Conservation (phyloP, 2,329 filamentous ascomycete genomes). For the Fusarium sp. region DNA sequence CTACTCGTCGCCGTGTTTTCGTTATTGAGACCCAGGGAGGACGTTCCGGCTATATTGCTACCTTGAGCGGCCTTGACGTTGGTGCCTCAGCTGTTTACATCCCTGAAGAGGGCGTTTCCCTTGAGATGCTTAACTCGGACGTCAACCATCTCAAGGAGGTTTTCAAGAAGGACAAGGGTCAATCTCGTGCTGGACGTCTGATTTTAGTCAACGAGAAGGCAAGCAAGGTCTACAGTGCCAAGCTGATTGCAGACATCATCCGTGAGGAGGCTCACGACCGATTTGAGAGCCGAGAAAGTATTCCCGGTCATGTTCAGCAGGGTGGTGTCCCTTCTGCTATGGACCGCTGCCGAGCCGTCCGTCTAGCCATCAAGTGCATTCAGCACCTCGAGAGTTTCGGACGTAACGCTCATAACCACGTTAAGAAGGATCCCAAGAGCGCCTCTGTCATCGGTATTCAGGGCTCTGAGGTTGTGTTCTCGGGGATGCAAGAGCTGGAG, state of each 20-base stretch:
- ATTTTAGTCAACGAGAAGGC: slow-evolving; percentile 98
- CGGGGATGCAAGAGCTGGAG: slow-evolving; percentile 85
- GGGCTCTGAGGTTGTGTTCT: slow-evolving; percentile 91
- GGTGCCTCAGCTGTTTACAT: slow-evolving; percentile 96
- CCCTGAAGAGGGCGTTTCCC: slow-evolving; percentile 93
- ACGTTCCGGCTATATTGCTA: slow-evolving; percentile 93
- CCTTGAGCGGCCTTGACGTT: slow-evolving; percentile 89
- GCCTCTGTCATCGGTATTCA: slow-evolving; percentile 91
- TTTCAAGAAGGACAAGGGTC: slow-evolving; percentile 88
- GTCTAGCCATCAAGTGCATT: slow-evolving; percentile 94
- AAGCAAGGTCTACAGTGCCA: slow-evolving; percentile 89
- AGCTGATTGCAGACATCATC: slow-evolving; percentile 96
- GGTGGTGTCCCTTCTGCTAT: slow-evolving; percentile 93
- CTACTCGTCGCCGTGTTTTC: slow-evolving; percentile 93
- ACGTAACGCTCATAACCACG: slow-evolving; percentile 74
- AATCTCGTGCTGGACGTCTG: slow-evolving; percentile 90
- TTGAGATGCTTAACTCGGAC: slow-evolving; percentile 92
- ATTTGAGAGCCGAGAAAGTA: slow-evolving; percentile 92
- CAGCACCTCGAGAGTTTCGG: slow-evolving; percentile 88
- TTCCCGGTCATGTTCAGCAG: slow-evolving; percentile 95
- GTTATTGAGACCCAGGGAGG: slow-evolving; percentile 98
- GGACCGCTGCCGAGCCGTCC: slow-evolving; percentile 93
- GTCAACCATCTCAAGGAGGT: slow-evolving; percentile 90
- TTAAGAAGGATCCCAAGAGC: slow-evolving; percentile 81
- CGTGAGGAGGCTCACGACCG: slow-evolving; percentile 91